Conservation (phyloP, 2,329 filamentous ascomycete species). For the Penicillium corylophilum region DNA sequence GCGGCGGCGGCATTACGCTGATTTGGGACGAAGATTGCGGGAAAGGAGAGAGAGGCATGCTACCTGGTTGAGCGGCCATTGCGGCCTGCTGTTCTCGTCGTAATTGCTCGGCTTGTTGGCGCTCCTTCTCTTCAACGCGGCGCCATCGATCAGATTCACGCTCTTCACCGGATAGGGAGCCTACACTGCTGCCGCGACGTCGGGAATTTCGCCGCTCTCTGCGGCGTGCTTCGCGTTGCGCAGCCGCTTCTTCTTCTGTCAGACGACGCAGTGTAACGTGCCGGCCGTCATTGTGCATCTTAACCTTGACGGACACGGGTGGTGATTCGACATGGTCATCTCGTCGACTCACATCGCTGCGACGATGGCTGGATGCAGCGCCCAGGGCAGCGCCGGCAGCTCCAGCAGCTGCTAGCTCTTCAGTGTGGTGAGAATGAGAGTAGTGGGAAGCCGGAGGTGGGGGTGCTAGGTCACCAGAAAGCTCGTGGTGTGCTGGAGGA, state of each 20-base stretch:
- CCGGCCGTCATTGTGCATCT: constrained; percentile 63
- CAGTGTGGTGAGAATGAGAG: constrained; percentile 14
- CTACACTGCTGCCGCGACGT: constrained; percentile 41
- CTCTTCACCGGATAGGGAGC: constrained; percentile 42
- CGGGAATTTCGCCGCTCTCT: constrained; percentile 44
- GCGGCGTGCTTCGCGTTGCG: constrained; percentile 56
- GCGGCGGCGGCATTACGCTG: constrained; percentile 29
- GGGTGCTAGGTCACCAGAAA: constrained; percentile 33
- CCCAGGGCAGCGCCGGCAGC: constrained; percentile 35
- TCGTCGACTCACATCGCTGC: constrained; percentile 31
- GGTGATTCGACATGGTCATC: constrained; percentile 51
- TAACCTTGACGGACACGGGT: constrained; percentile 64
- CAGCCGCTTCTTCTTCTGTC: constrained; percentile 62
- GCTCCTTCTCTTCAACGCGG: constrained; percentile 50
- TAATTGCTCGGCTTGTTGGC: constrained; percentile 47
- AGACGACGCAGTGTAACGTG: constrained; percentile 63
- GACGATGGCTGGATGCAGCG: constrained; percentile 30
- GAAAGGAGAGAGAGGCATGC: constrained; percentile 25
- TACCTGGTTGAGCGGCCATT: constrained; percentile 24
- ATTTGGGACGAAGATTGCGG: constrained; percentile 24
- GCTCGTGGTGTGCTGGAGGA: constrained; percentile 42
- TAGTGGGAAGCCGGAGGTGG: constrained; percentile 18
- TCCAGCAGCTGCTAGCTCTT: constrained; percentile 32
- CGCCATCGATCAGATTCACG: constrained; percentile 46
- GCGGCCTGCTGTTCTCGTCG: constrained; percentile 39